Conservation (phyloP, 176 grass and related monocot genomes). For the Carex myosuroides region DNA sequence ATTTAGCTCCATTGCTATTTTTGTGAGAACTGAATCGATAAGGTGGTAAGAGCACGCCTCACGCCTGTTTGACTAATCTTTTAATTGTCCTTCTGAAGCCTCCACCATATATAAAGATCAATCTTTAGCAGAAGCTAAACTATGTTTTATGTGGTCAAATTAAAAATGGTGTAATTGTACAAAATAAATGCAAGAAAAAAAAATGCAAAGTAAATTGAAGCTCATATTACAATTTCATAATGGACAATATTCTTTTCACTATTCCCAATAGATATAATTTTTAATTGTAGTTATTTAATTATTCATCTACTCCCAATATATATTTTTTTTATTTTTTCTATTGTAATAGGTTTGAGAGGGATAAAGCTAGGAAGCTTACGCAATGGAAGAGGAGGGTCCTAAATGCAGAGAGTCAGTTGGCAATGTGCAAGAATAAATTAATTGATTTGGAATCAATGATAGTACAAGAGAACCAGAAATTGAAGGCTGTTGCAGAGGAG, state of each 20-base stretch:
- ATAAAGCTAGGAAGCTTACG: slow-evolving; percentile 45
- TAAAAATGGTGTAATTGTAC: background rate
- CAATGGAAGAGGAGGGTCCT: slow-evolving; percentile 43
- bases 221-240: background rate
- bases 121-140: background rate
- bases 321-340: background rate
- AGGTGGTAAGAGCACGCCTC: background rate
- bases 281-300: background rate
- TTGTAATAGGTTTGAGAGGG: slow-evolving; percentile 64
- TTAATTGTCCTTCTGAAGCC: background rate
- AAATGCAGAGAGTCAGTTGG: slow-evolving; percentile 46
- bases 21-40: background rate
- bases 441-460: slow-evolving; percentile 39
- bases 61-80: background rate
- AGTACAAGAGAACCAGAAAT: slow-evolving; percentile 33
- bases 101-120: background rate
- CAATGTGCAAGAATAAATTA: slow-evolving; percentile 40
- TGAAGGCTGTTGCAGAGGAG: slow-evolving; percentile 45
- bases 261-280: background rate
- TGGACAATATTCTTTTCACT: background rate
- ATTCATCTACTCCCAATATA: background rate
- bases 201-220: background rate
- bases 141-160: background rate
- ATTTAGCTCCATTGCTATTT: background rate
- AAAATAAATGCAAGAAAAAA: background rate